phyloP scores from a whole-genome alignment of 352 stramenopile genomes.

The Phytophthora nicotianae region DNA sequence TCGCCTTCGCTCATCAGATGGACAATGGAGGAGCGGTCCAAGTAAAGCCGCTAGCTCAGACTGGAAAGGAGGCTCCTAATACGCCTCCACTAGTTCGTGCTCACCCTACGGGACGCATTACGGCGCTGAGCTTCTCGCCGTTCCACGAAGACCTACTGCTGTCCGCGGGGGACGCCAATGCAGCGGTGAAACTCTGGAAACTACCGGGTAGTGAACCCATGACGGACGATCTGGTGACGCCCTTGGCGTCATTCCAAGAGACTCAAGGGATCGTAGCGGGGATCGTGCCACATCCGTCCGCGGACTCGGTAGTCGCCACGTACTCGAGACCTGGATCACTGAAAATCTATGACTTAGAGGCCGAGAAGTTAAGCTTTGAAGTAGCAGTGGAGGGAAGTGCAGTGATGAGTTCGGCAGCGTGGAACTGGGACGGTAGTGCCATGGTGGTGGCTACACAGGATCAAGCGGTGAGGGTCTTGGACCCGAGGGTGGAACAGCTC shows the following conservation, averaged over 20 bases:
- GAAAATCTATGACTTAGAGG: conserved; percentile 52
- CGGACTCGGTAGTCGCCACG: conserved; percentile 45
- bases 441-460: conserved; percentile 50
- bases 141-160: conserved; percentile 59
- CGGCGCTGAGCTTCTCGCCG: conserved; percentile 65
- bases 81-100: conserved; percentile 60
- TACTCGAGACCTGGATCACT: conserved; percentile 47
- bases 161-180: conserved; percentile 59
- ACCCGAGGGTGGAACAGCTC: conserved; percentile 47
- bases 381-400: conserved; percentile 14
- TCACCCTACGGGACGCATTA: conserved; percentile 60
- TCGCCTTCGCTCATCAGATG: conserved; percentile 73
- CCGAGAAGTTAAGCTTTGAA: conserved; percentile 32
- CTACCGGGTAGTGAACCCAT: conserved; percentile 34
- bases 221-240: conserved; percentile 38
- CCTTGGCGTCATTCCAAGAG: conserved; percentile 29
- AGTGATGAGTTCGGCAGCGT: conserved; percentile 44
- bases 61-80: conserved; percentile 34
- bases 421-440: conserved; percentile 75
- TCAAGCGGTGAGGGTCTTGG: conserved; percentile 55
- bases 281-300: conserved; percentile 64
- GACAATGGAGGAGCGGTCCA: conserved; percentile 68
- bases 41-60: conserved; percentile 55
- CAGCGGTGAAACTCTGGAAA: conserved; percentile 62
- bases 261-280: conserved; percentile 27